phyloP scores from a whole-genome alignment of 2,329 filamentous ascomycete species.

The Setomelanomma holmii region DNA sequence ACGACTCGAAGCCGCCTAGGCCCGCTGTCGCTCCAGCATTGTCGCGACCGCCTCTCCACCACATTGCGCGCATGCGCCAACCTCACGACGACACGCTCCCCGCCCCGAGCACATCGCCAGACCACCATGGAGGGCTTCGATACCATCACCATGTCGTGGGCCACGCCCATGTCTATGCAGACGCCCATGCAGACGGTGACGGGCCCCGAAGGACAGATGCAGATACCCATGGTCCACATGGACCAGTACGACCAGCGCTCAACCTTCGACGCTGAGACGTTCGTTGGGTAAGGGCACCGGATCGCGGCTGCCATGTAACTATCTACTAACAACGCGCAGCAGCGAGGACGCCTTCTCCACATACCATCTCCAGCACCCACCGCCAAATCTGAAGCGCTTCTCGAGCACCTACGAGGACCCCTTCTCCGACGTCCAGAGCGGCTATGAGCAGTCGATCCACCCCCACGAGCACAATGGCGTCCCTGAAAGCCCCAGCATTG shows the following conservation, averaged over 20 bases:
- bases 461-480: constrained; percentile 53
- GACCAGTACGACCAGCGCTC: constrained; percentile 66
- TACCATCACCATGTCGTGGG: constrained; percentile 67
- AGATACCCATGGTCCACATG: constrained; percentile 56
- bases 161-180: constrained; percentile 63
- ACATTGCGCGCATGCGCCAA: constrained; percentile 41
- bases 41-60: constrained; percentile 8
- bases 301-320: constrained; percentile 21
- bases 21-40: constrained; percentile 7
- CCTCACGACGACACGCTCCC: constrained; percentile 16
- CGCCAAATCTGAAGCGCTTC: constrained; percentile 57
- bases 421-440: constrained; percentile 59
- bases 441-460: constrained; percentile 55
- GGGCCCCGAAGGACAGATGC: constrained; percentile 47
- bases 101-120: constrained; percentile 29
- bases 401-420: constrained; percentile 58
- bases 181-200: constrained; percentile 62
- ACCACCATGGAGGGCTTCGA: constrained; percentile 63
- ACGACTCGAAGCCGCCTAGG: not conserved
- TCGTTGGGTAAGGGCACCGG: constrained; percentile 60
- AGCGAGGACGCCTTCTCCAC: constrained; percentile 60
- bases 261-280: constrained; percentile 66
- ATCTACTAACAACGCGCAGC: constrained; percentile 47
- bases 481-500: constrained; percentile 64
- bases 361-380: constrained; percentile 51